Base-by-base conservation (phyloP, 176 grass and related monocot species). In the Eleusine coracana region DNA sequence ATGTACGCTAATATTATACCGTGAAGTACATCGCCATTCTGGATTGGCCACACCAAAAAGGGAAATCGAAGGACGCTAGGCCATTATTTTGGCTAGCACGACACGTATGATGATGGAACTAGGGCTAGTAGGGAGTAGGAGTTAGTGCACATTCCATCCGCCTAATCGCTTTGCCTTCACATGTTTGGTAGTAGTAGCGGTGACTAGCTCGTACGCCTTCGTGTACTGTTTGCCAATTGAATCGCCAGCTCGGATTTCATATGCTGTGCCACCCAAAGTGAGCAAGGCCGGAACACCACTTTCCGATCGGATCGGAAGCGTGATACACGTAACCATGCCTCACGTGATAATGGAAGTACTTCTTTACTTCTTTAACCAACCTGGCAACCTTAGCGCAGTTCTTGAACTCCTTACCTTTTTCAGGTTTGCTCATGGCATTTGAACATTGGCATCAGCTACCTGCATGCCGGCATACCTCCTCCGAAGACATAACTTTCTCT, bases 211-310 rank as follows among this genome's bases (percentile, higher is more conserved):
- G 4, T 20, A 10, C 54, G 52, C 17, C 52, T 7, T 20, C 17
- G 18, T 23, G 56, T 55, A 44, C 66, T 66, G 80, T 56, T 83
- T 83, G 44, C 72, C 3, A 17, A 70, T 70, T 70, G 42, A 87
- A 76, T 70, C 64, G 52, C 37, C 84, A 45, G 84, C 84, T 80
- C 65, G 58, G 34, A 0, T 68, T 21, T 36, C 31, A 68, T 18
- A 36, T 67, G 64, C 63, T 2, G 13, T 6, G 15, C 64, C 64
- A 20, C 34, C 29, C 54, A 8, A 31, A 28, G 28, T 16, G 62
- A 65, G 62, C 62, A 6, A 17, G 29, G 14, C 64, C 5, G 31
- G 31, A 38, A 15, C 61, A 29, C 61, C 15, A 7, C 34, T 37
- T 17, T 37, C 36, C 15, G 31, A 38, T 2, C 31, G 31, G 29